phyloP scores from a whole-genome alignment of 495 filamentous ascomycete species.

The Aspergillus hancockii region DNA sequence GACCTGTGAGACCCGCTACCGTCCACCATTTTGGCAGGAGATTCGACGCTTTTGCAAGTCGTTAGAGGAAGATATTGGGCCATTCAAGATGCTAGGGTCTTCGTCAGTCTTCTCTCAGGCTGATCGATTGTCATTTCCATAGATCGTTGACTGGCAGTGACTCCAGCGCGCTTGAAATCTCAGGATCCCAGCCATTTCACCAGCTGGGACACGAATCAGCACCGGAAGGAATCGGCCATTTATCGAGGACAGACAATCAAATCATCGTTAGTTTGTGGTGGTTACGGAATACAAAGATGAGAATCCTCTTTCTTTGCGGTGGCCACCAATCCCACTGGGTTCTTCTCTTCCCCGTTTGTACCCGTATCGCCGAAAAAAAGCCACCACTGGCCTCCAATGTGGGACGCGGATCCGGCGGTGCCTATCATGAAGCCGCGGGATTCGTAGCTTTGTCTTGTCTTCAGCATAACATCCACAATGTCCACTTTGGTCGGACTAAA shows the following conservation, averaged over 20 bases:
- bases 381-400: conserved; percentile 17
- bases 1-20: conserved; percentile 6
- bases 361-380: conserved; percentile 17
- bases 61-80: not conserved
- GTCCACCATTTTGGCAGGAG: not conserved
- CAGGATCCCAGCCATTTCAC: not conserved
- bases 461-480: conserved; percentile 12
- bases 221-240: not conserved
- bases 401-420: conserved; percentile 37
- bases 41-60: not conserved
- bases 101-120: not conserved
- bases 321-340: not conserved
- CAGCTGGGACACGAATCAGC: not conserved
- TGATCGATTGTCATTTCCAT: not conserved
- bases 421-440: conserved; percentile 28
- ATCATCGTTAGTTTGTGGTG: not conserved
- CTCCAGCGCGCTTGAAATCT: not conserved
- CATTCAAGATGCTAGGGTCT: not conserved
- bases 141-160: not conserved
- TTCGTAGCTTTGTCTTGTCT: conserved; percentile 24
- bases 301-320: conserved; percentile 6
- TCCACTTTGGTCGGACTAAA: conserved; percentile 3
- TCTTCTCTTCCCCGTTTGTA: conserved; percentile 22
- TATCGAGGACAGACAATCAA: not conserved
- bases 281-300: conserved; percentile 1